These are phyloP conservation scores for Yamadazyma kitorensis DNA, from an alignment of 805 yeast genomes.

Conservation along the genomic window DNA sequence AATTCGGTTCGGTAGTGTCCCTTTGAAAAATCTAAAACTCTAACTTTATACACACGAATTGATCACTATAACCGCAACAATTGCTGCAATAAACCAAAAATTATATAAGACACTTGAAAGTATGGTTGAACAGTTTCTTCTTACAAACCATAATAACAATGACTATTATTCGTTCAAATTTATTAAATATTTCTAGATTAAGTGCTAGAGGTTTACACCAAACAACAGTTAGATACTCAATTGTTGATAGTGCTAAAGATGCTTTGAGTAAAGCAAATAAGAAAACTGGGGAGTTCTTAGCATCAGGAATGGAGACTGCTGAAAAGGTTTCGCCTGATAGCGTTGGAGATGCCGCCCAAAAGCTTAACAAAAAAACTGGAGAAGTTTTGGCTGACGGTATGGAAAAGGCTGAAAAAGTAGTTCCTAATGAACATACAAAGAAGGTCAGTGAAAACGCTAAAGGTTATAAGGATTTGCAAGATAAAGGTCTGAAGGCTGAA, in stretches of 20 bases:
- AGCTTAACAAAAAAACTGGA: conserved; percentile 23
- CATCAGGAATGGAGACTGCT: conserved; percentile 36
- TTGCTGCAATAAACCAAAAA: too few relatives aligned
- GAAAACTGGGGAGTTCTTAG: conserved; percentile 41
- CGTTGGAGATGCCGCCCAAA: conserved; percentile 21
- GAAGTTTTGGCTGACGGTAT: conserved; percentile 21
- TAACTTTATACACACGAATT: not conserved
- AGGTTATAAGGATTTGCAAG: conserved; percentile 41
- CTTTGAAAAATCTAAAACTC: too few relatives aligned
- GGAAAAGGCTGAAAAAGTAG: conserved; percentile 13
- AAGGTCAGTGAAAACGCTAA: conserved; percentile 21
- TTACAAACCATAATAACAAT: not conserved
- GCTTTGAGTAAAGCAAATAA: conserved; percentile 28
- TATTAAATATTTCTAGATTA: conserved; percentile 4
- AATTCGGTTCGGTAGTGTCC: too few relatives aligned
- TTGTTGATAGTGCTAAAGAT: conserved; percentile 36
- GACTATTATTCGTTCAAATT: conserved; percentile 9
- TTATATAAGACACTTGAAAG: too few relatives aligned
- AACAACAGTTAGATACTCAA: conserved; percentile 15
- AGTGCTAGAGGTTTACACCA: conserved; percentile 9
- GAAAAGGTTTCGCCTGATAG: conserved; percentile 22
- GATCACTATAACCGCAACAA: conserved; percentile 12
- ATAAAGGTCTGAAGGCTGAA: conserved; percentile 42
- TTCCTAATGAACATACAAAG: conserved; percentile 19
- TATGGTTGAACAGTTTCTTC: not conserved